Conservation (phyloP, 176 grass and related monocot genomes). For the Aegilops umbellulata region DNA sequence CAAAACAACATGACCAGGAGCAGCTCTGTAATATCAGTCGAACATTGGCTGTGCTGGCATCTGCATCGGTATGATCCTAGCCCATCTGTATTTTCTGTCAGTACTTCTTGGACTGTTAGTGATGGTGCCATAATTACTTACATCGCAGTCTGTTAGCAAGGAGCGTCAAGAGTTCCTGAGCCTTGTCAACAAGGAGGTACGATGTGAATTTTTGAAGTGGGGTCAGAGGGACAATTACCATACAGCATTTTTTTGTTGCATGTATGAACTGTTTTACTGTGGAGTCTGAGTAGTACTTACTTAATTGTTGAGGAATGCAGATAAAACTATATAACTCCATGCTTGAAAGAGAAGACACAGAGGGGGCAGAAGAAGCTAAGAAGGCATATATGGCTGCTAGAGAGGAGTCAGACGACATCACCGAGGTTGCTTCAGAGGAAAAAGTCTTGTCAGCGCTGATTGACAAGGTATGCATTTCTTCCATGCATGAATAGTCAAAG, state of each 20-base stretch:
- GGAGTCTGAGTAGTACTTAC: neutral
- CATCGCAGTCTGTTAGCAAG: slow-evolving; percentile 96
- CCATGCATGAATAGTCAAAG: slow-evolving; percentile 1
- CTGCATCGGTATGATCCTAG: too few species aligned
- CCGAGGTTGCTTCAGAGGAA: slow-evolving; percentile 57
- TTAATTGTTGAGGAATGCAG: slow-evolving; percentile 41
- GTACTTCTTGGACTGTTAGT: too few species aligned
- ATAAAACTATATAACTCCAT: slow-evolving; percentile 89
- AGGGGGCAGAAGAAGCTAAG: slow-evolving; percentile 87
- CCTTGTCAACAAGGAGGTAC: slow-evolving; percentile 98
- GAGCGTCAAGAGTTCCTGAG: slow-evolving; percentile 92
- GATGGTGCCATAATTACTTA: neutral
- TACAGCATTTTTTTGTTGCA: slow-evolving; percentile 5
- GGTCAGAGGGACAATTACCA: slow-evolving; percentile 3
- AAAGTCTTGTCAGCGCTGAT: slow-evolving; percentile 76
- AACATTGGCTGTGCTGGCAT: too few species aligned
- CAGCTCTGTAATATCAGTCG: too few species aligned
- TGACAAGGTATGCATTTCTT: slow-evolving; percentile 64
- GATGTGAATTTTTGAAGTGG: slow-evolving; percentile 27
- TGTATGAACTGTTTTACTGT: slow-evolving; percentile 18
- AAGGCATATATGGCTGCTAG: slow-evolving; percentile 85
- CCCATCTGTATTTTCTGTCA: too few species aligned
- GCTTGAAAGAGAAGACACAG: slow-evolving; percentile 77
- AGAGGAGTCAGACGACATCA: slow-evolving; percentile 53
- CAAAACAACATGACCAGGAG: too few species aligned